phyloP scores from a whole-genome alignment of 352 stramenopile genomes.

The Phytophthora sp. region DNA sequence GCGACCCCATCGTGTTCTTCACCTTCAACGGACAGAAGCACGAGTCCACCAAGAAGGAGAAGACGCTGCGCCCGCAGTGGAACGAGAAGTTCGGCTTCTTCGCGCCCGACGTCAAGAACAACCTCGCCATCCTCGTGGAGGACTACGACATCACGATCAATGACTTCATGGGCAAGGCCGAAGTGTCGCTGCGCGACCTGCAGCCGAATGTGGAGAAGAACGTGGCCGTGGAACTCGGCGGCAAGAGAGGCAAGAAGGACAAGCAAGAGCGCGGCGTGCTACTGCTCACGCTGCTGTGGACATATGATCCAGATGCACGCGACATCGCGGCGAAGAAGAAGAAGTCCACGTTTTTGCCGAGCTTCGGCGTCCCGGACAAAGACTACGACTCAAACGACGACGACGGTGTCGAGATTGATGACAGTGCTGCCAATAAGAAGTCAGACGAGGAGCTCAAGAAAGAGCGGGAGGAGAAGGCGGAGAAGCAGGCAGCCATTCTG shows the following conservation, averaged over 20 bases:
- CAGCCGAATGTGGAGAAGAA: conserved; percentile 59
- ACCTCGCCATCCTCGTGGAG: conserved; percentile 63
- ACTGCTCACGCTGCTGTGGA: conserved; percentile 66
- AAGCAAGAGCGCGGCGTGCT: conserved; percentile 67
- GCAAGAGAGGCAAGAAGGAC: conserved; percentile 72
- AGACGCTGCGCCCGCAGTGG: conserved; percentile 75
- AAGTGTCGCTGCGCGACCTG: conserved; percentile 61
- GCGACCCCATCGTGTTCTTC: conserved; percentile 89
- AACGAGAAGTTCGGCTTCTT: conserved; percentile 86
- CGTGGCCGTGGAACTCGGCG: conserved; percentile 60
- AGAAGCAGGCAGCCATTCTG: conserved; percentile 80
- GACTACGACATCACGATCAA: conserved; percentile 82
- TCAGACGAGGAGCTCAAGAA: conserved; percentile 74
- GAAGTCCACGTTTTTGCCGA: conserved; percentile 60
- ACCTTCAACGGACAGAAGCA: conserved; percentile 82
- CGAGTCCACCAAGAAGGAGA: conserved; percentile 75
- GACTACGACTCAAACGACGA: conserved; percentile 78
- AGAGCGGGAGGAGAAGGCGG: conserved; percentile 70
- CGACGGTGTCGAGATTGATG: conserved; percentile 65
- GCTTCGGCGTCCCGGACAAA: conserved; percentile 64
- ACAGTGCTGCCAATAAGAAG: conserved; percentile 56
- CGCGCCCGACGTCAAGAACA: conserved; percentile 57
- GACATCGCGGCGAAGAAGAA: conserved; percentile 80
- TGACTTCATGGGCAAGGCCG: conserved; percentile 79
- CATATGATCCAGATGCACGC: conserved; percentile 49